Percentiles rank a stretch among this genome's conserved stretches.
phyloP scores from a whole-genome alignment of 2,329 filamentous ascomycete species.

The Penicillium hesseltinei region DNA sequence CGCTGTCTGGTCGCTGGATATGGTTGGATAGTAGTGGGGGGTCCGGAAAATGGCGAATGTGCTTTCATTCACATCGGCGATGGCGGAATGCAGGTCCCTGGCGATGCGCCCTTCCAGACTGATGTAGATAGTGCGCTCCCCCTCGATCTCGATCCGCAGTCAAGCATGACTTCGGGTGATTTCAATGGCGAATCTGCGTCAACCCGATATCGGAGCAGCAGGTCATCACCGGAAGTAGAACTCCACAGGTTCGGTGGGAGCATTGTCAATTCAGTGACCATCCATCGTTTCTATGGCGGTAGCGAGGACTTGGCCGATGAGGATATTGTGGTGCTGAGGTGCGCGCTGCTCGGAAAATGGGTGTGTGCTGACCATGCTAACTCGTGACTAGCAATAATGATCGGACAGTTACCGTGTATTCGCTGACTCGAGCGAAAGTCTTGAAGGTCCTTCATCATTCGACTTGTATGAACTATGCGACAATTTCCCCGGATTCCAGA shows the following conservation, averaged over 20 bases:
- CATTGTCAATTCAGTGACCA: conserved; percentile 66
- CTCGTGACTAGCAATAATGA: conserved; percentile 78
- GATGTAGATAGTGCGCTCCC: conserved; percentile 60
- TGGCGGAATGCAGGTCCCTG: conserved; percentile 36
- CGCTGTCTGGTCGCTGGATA: conserved; percentile 82
- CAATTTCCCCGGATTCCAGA: conserved; percentile 85
- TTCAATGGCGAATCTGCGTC: conserved; percentile 22
- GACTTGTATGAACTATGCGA: conserved; percentile 86
- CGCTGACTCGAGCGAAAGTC: conserved; percentile 65
- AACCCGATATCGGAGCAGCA: conserved; percentile 18
- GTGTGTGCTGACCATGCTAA: conserved; percentile 43
- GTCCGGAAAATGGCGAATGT: conserved; percentile 79
- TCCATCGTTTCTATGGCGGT: conserved; percentile 54
- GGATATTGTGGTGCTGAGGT: conserved; percentile 54
- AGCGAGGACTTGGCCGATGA: conserved; percentile 51
- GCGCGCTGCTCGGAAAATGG: not conserved
- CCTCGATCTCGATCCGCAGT: conserved; percentile 44
- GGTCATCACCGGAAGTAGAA: conserved; percentile 46
- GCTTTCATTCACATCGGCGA: conserved; percentile 67
- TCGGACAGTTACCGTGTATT: conserved; percentile 80
- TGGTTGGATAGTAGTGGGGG: conserved; percentile 88
- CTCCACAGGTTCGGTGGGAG: conserved; percentile 60
- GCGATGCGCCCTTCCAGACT: conserved; percentile 36
- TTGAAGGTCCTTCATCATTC: conserved; percentile 71
- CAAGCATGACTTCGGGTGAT: conserved; percentile 25